Evolutionary conservation across 2,329 filamentous ascomycete genomes (phyloP).

Genomic region (Leptographium radiaticola): DNA sequence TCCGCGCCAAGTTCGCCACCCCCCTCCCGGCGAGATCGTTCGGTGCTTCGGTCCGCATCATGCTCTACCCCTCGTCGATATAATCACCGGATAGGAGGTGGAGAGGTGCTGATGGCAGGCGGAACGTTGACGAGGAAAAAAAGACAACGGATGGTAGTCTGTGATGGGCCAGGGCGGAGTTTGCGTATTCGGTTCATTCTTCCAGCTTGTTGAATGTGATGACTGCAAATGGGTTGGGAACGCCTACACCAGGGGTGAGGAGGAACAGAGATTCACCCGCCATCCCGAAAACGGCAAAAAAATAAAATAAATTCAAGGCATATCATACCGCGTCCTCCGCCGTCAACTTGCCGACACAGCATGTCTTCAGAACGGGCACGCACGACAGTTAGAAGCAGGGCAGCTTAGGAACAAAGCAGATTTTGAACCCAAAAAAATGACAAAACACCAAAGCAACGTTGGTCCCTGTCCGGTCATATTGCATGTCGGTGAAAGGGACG

Average conservation of each 20-base stretch:
- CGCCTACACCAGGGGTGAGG: background rate
- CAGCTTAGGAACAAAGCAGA: background rate
- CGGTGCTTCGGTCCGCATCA: conserved; percentile 89
- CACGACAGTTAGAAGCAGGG: background rate
- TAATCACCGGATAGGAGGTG: conserved; percentile 33
- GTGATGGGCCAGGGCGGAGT: conserved; percentile 1
- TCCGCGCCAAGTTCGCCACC: conserved; percentile 91
- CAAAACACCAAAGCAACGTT: background rate
- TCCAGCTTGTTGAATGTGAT: conserved; percentile 2
- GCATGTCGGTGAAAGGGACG: background rate
- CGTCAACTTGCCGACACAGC: background rate
- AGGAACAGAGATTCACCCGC: background rate
- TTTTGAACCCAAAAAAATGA: background rate
- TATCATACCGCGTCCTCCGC: background rate
- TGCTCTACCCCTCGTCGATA: conserved; percentile 97
- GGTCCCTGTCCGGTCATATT: background rate
- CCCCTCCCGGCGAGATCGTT: conserved; percentile 96
- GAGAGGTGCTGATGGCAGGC: background rate
- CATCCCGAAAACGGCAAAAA: background rate
- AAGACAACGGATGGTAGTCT: background rate
- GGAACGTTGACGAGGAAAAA: background rate
- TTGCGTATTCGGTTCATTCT: conserved; percentile 4
- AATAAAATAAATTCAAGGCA: background rate
- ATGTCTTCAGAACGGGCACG: background rate
- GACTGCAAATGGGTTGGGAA: conserved; percentile 1